Conservation (phyloP, 768 basidiomycete species). For the Phylloporus sp. region DNA sequence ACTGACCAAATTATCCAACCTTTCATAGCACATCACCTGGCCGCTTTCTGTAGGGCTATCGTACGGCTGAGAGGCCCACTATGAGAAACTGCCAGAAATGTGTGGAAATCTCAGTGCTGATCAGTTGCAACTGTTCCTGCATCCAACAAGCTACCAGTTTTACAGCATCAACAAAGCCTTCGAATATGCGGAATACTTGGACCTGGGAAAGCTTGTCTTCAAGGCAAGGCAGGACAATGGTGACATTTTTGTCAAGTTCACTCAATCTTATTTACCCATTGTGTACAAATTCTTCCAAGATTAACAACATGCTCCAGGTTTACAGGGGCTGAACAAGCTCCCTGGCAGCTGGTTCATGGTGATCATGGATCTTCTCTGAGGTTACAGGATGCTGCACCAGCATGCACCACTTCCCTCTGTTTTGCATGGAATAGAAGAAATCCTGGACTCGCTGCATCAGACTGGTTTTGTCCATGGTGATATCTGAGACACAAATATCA, state of each 20-base stretch:
- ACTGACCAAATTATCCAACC: not conserved
- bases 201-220: not conserved
- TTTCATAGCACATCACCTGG: not conserved
- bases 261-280: not conserved
- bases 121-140: not conserved
- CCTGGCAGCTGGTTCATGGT: conserved; percentile 33
- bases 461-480: conserved; percentile 22
- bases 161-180: too few species aligned
- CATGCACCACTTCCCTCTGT: not conserved
- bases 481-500: conserved; percentile 21
- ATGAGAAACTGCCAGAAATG: too few species aligned
- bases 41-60: not conserved
- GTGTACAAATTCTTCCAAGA: not conserved
- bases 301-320: not conserved
- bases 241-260: not conserved
- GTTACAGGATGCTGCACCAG: too few species aligned
- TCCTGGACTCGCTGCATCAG: conserved; percentile 5
- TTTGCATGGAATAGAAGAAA: not conserved
- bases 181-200: too few species aligned
- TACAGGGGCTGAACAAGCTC: not conserved
- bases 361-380: conserved; percentile 27
- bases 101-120: too few species aligned
- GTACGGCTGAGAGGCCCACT: not conserved
- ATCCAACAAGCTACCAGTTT: not conserved
- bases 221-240: too few species aligned